These are phyloP conservation scores for Kluyveromyces sp. DNA, from an alignment of 1,139 yeast species.

Conservation along the genomic window DNA sequence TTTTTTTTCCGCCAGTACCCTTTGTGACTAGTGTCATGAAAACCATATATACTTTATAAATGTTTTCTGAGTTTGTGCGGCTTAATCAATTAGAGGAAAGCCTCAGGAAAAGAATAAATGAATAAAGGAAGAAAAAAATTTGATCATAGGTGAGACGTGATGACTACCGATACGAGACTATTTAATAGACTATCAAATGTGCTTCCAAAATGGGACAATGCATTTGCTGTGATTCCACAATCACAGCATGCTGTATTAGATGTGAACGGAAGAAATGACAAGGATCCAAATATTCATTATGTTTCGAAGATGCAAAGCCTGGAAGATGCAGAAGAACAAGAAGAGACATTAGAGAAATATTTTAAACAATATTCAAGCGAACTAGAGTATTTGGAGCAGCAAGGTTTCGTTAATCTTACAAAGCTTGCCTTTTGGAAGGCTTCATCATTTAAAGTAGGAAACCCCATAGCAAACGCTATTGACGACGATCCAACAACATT, in stretches of 20 bases:
- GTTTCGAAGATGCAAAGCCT: slow-evolving; percentile 3
- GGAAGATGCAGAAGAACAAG: slow-evolving; percentile 7
- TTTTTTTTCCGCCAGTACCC: no score
- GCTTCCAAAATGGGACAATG: slow-evolving; percentile 2
- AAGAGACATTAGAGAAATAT: slow-evolving; percentile 12
- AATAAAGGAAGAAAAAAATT: not conserved
- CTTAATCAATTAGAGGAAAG: no score
- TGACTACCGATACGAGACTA: slow-evolving; percentile 2
- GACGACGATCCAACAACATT: slow-evolving; percentile 67
- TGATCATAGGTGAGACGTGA: not conserved
- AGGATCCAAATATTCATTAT: slow-evolving; percentile 5
- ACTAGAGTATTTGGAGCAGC: slow-evolving; percentile 16
- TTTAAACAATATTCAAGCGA: slow-evolving; percentile 17
- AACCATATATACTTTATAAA: no score
- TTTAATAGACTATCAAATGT: not conserved
- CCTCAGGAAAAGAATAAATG: not conserved
- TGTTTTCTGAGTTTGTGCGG: no score
- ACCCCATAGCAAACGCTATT: slow-evolving; percentile 60
- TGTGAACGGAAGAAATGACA: not conserved
- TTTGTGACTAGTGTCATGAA: no score
- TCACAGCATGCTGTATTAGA: slow-evolving; percentile 3
- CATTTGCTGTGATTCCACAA: slow-evolving; percentile 1
- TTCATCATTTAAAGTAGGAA: slow-evolving; percentile 68
- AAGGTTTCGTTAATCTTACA: slow-evolving; percentile 54
- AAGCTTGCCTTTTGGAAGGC: slow-evolving; percentile 81